Base-by-base conservation (phyloP, 2,329 filamentous ascomycete species). In the Didymellaceae sp. region DNA sequence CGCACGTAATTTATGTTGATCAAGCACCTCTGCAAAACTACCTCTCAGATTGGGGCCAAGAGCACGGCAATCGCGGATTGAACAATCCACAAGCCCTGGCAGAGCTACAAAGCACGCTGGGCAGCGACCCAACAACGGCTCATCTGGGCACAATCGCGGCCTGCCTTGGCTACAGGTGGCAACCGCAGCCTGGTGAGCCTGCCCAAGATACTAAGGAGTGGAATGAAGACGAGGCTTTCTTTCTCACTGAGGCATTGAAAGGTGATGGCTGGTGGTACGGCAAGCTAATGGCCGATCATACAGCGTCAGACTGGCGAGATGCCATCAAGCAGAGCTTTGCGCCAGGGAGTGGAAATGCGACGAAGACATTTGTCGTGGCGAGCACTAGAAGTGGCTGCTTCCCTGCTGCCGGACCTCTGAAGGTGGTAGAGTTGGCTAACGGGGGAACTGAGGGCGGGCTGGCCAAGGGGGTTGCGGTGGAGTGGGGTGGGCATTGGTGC, bases 401-500 rank as follows among this genome's bases (percentile, higher is more conserved):
- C 17, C 65, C 63, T 11, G 57, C 58, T 18, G 60, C 57, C 5
- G 66, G 65, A 3, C 58, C 59, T 3, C 37, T 67, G 5, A 60
- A 55, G n/a, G 62, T 63, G 1, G 61, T 65, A 1, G 50, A 59
- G 4, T 25, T 66, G 35, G 57, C 61, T 2, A 65, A 65, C 24
- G 58, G 55, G 18, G 54, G 40, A 5, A 37, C 14, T 1, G 37
- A 48, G 10, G 35, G 41, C 1, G 57, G 51, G 21, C 34, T 47
- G 14, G 62, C 63, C 1, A 55, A 43, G 34, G 63, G 63, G 9
- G 51, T 64, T 1, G 45, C 35, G 2, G 49, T 66, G 3, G 53
- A 59, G 17, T 65, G 61, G 63, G 64, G 66, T n/a, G 66, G 66
- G 4, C 66, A 69, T 43, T 69, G 66, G 66, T 66, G 63, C 34